Percentiles rank a stretch among this genome's conserved stretches.
Conservation (phyloP, 2,329 filamentous ascomycete species). For the Aspergillus udagawae region DNA sequence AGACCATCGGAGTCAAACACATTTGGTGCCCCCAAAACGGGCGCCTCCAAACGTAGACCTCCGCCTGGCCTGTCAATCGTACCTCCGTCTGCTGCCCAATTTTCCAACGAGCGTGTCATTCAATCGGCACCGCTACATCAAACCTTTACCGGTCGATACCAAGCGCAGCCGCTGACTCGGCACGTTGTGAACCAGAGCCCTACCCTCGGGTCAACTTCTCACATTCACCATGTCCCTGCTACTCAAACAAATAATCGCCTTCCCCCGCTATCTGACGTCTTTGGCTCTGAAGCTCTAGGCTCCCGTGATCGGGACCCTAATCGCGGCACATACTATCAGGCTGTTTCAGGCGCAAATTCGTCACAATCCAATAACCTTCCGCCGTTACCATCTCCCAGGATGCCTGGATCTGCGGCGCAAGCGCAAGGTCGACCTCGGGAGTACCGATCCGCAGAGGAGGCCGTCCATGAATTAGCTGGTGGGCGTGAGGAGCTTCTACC, state of each 20-base stretch:
- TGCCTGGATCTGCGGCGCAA: conserved; percentile 53
- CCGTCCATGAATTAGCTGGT: conserved; percentile 81
- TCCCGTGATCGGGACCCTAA: conserved; percentile 33
- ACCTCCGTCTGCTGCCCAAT: conserved; percentile 87
- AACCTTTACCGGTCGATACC: conserved; percentile 87
- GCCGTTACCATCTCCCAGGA: conserved; percentile 73
- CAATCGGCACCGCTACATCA: conserved; percentile 94
- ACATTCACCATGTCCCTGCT: conserved; percentile 86
- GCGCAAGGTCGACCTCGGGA: conserved; percentile 67
- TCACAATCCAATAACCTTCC: conserved; percentile 62
- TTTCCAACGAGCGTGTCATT: conserved; percentile 90
- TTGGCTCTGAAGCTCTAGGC: conserved; percentile 69
- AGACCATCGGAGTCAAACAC: conserved; percentile 51
- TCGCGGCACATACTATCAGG: conserved; percentile 43
- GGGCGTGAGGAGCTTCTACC: conserved; percentile 90
- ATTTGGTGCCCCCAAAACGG: conserved; percentile 36
- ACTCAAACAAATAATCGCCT: conserved; percentile 87
- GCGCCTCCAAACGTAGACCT: conserved; percentile 51
- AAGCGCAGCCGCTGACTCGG: conserved; percentile 69
- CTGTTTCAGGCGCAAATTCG: conserved; percentile 60
- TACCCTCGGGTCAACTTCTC: conserved; percentile 75
- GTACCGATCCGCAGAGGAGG: conserved; percentile 94
- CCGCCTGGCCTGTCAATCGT: conserved; percentile 91
- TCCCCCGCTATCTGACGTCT: conserved; percentile 91
- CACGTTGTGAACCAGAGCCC: conserved; percentile 79